These are phyloP conservation scores for Lyophyllum semitale DNA, from an alignment of 768 basidiomycete genomes.

Conservation along the genomic window DNA sequence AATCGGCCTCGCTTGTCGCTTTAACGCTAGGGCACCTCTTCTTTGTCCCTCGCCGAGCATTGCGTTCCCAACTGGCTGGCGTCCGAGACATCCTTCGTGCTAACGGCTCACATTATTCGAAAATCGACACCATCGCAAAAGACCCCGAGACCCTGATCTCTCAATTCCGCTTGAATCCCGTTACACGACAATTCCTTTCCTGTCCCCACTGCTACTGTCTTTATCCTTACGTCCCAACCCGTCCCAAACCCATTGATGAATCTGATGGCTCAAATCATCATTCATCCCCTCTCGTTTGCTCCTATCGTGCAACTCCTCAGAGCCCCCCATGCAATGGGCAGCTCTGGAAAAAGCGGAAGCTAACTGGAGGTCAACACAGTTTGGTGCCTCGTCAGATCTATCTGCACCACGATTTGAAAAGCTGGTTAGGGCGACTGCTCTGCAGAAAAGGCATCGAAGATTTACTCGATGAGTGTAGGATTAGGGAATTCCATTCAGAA, in stretches of 20 bases:
- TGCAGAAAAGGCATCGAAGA: constrained; percentile 27
- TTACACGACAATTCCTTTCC: constrained; percentile 16
- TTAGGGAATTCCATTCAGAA: background rate
- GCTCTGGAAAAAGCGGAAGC: constrained; percentile 19
- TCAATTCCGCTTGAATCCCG: constrained; percentile 23
- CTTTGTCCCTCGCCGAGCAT: constrained; percentile 5
- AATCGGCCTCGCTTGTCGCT: background rate
- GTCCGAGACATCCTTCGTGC: constrained; percentile 8
- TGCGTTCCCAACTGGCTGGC: constrained; percentile 10
- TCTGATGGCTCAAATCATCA: background rate
- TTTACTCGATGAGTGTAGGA: constrained; percentile 14
- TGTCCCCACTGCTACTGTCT: constrained; percentile 26
- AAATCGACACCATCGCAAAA: constrained; percentile 10
- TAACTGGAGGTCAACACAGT: background rate
- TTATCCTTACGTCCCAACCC: constrained; percentile 9
- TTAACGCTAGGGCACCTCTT: background rate
- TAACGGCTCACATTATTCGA: background rate
- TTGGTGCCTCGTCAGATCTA: constrained; percentile 13
- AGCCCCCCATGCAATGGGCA: constrained; percentile 14
- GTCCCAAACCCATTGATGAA: no score
- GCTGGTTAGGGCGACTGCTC: constrained; percentile 24
- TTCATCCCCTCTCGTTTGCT: constrained; percentile 2
- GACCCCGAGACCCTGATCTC: constrained; percentile 20
- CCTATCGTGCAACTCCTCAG: constrained; percentile 5
- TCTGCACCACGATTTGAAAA: constrained; percentile 22